A percentile compares a stretch with the other conserved stretches of the same genome.
These are phyloP conservation scores for Xylariaceae sp. DNA, from an alignment of 2,329 filamentous ascomycete species.

Conservation along the genomic window DNA sequence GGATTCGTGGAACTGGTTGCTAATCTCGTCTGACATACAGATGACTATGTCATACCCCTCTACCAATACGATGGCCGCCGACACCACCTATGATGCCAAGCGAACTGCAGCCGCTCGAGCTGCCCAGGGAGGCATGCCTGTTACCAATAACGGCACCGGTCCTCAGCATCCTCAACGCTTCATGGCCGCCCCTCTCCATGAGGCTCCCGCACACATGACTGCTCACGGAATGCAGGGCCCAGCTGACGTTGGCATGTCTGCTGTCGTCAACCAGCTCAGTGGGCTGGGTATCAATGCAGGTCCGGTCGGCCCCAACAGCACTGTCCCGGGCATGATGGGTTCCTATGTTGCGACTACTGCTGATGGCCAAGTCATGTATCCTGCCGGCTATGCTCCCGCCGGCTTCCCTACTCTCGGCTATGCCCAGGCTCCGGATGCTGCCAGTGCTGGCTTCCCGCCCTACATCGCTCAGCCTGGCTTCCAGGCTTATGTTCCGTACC, in stretches of 20 bases:
- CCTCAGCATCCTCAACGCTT: conserved; percentile 22
- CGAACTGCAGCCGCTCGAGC: conserved; percentile 19
- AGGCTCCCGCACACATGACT: conserved; percentile 17
- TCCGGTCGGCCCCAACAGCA: conserved; percentile 18
- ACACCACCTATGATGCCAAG: conserved; percentile 24
- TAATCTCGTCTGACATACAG: conserved; percentile 7
- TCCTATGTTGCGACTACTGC: conserved; percentile 29
- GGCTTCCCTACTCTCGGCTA: conserved; percentile 25
- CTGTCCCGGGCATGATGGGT: conserved; percentile 28
- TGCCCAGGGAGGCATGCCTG: conserved; percentile 19
- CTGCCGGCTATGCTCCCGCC: conserved; percentile 18
- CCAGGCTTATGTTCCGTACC: conserved; percentile 33
- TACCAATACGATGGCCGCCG: conserved; percentile 19
- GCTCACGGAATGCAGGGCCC: conserved; percentile 16
- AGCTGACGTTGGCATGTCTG: conserved; percentile 24
- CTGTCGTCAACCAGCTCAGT: conserved; percentile 29
- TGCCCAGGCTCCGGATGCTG: conserved; percentile 20
- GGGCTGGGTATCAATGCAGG: conserved; percentile 32
- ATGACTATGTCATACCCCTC: conserved; percentile 24
- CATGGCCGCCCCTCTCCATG: conserved; percentile 20
- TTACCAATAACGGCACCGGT: conserved; percentile 15
- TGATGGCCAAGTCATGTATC: conserved; percentile 31
- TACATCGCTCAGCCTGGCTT: conserved; percentile 36
- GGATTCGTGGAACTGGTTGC: not conserved
- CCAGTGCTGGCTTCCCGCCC: conserved; percentile 28